These are phyloP conservation scores for Saprolegnia parasitica DNA, from an alignment of 352 stramenopile genomes.

Conservation along the genomic window DNA sequence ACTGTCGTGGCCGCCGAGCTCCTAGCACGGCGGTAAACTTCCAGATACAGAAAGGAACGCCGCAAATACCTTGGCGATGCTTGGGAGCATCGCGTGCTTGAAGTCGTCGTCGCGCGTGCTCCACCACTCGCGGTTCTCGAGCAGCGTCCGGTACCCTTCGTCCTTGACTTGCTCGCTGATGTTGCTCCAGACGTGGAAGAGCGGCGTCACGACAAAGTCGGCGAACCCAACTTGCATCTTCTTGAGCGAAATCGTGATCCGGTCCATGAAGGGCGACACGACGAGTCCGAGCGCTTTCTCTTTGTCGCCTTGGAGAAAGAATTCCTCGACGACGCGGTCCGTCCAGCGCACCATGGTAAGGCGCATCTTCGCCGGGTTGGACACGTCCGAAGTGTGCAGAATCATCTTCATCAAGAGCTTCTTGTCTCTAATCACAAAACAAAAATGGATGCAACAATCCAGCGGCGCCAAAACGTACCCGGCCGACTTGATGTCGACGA, in stretches of 20 bases:
- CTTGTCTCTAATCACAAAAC: conserved; percentile 45
- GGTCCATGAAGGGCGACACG: conserved; percentile 92
- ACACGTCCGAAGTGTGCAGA: conserved; percentile 92
- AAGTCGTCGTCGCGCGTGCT: conserved; percentile 70
- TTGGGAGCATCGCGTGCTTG: conserved; percentile 82
- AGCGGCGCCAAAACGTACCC: too few relatives aligned
- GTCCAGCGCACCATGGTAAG: conserved; percentile 89
- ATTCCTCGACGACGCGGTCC: conserved; percentile 92
- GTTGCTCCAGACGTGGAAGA: conserved; percentile 83
- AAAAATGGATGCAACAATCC: not conserved
- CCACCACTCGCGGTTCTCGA: conserved; percentile 82
- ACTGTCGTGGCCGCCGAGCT: not conserved
- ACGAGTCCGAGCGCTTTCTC: conserved; percentile 88
- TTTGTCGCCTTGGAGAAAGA: conserved; percentile 94
- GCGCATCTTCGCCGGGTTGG: conserved; percentile 88
- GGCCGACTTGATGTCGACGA: conserved; percentile 73
- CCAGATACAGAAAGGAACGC: not conserved
- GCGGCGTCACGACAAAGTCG: conserved; percentile 89
- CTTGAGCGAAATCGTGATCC: conserved; percentile 85
- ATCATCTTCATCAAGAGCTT: conserved; percentile 88
- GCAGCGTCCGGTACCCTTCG: conserved; percentile 58
- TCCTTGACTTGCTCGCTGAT: conserved; percentile 68
- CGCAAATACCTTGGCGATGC: conserved; percentile 42
- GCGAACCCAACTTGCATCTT: conserved; percentile 94
- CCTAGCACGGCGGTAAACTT: not conserved